A percentile compares a stretch with the other conserved stretches of the same genome.
Conservation (phyloP, 2,329 filamentous ascomycete genomes). For the Plectosphaerella cucumerina region DNA sequence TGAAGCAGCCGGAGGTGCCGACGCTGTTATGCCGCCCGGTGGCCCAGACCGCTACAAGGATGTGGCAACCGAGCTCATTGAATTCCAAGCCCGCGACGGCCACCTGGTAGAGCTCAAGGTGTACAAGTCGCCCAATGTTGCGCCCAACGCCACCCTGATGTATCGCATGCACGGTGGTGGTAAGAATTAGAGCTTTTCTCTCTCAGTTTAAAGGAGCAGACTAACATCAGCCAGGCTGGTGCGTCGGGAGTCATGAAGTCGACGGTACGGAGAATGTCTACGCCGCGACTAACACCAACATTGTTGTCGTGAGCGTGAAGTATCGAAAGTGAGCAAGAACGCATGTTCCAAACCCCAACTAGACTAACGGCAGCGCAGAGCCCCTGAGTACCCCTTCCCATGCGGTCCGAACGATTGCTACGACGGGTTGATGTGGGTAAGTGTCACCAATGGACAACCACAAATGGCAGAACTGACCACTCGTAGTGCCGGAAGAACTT, state of each 20-base stretch:
- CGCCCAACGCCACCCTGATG: slow-evolving; percentile 14
- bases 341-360: not conserved
- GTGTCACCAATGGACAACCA: not conserved
- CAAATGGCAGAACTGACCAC: not conserved
- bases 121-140: slow-evolving; percentile 16
- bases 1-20: not conserved
- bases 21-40: not conserved
- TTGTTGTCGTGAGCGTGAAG: slow-evolving; percentile 23
- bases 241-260: slow-evolving; percentile 16
- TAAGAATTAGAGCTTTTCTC: not conserved
- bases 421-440: slow-evolving; percentile 31
- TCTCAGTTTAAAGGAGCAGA: not conserved
- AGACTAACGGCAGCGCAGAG: slow-evolving; percentile 16
- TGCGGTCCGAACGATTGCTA: slow-evolving; percentile 28
- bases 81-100: slow-evolving; percentile 27
- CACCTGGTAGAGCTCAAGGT: slow-evolving; percentile 28
- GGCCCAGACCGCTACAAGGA: slow-evolving; percentile 11
- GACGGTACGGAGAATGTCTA: slow-evolving; percentile 18
- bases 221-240: slow-evolving; percentile 11
- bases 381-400: slow-evolving; percentile 31
- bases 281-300: slow-evolving; percentile 9
- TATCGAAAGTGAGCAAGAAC: slow-evolving; percentile 27
- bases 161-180: slow-evolving; percentile 19
- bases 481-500: slow-evolving; percentile 23
- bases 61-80: slow-evolving; percentile 22